Evolutionary conservation across 2,329 filamentous ascomycete genomes (phyloP), one percentile per base, ranked within the genome.

Genomic region (Trichoderma cornu-damae): DNA sequence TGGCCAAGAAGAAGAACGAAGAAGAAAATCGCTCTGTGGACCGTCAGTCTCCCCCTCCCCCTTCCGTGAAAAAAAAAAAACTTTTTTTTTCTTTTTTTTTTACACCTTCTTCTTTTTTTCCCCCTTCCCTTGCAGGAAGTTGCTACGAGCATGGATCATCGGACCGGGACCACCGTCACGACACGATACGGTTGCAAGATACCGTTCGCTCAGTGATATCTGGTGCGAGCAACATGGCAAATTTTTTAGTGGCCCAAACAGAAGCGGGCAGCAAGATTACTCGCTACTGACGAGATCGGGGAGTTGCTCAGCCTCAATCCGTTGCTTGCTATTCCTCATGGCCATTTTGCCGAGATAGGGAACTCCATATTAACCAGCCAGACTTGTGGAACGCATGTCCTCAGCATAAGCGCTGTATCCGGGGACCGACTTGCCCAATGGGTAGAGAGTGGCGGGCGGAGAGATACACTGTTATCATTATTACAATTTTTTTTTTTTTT

Each of bases 251-350:
- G 52, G 40, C 22, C 42, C 42, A 22, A n/a, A 26, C 22, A 35
- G 35, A 42, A 48, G 53, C 38, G 54, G 54, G 46, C 44, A 57
- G 38, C 18, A 38, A 37, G 37, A 30, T 57, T n/a, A 57, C 51
- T 57, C 54, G 54, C 47, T 44, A 18, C 11, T 22, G 30, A 11
- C 37, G 38, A 42, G 42, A 35, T 51, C 26, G 20, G 30, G 47
- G 28, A 40, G 26, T 40, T 57, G 54, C 54, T 57, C 47, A 57
- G 54, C 54, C 54, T 57, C 54, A 38, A 24, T 48, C 38, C 32
- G 20, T n/a, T 43, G 28, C 22, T 26, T 11, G 22, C 22, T 11
- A 40, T 26, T 22, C 14, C 34, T 40, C 35, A 37, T 35, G 30
- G 34, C 35, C 22, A n/a, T 28, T 51, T 55, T 55, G 40, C 52